These are phyloP conservation scores for Porodaedalea pini DNA, from an alignment of 1,284 basidiomycete genomes.

Conservation along the genomic window DNA sequence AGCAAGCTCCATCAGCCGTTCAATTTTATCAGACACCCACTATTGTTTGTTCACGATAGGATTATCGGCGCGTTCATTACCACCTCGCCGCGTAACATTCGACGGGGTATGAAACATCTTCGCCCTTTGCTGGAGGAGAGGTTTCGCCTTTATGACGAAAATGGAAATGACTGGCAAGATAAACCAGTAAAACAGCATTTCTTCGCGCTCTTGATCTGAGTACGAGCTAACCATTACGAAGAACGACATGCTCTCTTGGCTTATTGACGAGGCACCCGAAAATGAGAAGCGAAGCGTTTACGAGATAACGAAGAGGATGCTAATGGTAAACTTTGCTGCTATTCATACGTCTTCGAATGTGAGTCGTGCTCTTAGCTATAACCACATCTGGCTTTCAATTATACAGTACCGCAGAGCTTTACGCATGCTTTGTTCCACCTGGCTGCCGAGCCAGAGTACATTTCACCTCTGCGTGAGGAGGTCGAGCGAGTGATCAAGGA, in stretches of 20 bases:
- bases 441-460: slow-evolving; percentile 39
- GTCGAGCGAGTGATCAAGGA: slow-evolving; percentile 33
- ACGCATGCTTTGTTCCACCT: slow-evolving; percentile 40
- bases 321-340: slow-evolving; percentile 32
- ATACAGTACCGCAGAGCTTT: slow-evolving; percentile 31
- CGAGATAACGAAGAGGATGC: slow-evolving; percentile 24
- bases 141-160: slow-evolving; percentile 22
- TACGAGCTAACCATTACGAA: slow-evolving; percentile 32
- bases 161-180: slow-evolving; percentile 27
- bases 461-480: slow-evolving; percentile 44
- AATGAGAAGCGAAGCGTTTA: slow-evolving; percentile 2
- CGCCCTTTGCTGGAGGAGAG: slow-evolving; percentile 27
- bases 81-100: slow-evolving; percentile 12
- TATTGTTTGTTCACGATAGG: slow-evolving; percentile 11
- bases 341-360: slow-evolving; percentile 32
- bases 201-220: too few relatives aligned
- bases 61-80: slow-evolving; percentile 22
- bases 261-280: slow-evolving; percentile 18
- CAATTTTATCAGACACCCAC: too few relatives aligned
- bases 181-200: slow-evolving; percentile 19
- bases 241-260: slow-evolving; percentile 17
- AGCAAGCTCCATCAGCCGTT: too few relatives aligned
- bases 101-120: slow-evolving; percentile 22
- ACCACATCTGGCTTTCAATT: slow-evolving; percentile 22
- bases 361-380: too few relatives aligned